Evolutionary conservation across 192 early-diverging fungal genomes (phyloP).

Genomic region (Geranomyces variabilis): DNA sequence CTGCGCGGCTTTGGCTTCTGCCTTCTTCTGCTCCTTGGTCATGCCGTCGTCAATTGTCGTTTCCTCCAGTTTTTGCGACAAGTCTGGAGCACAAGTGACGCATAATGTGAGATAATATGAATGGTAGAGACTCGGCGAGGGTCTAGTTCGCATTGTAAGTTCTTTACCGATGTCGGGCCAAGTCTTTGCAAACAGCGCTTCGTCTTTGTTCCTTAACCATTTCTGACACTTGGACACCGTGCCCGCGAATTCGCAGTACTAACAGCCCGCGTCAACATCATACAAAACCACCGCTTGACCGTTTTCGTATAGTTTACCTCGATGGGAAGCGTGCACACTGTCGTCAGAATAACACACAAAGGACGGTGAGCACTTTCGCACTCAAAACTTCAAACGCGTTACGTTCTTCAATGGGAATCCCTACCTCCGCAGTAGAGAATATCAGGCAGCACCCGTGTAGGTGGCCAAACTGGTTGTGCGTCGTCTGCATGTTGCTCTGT

Average conservation of each 20-base stretch:
- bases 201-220: conserved; percentile 70
- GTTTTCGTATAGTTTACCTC: too few relatives aligned
- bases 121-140: too few relatives aligned
- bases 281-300: not conserved
- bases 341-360: not conserved
- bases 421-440: conserved; percentile 38
- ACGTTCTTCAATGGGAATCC: too few relatives aligned
- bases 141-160: too few relatives aligned
- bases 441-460: conserved; percentile 23
- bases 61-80: conserved; percentile 1
- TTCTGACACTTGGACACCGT: conserved; percentile 79
- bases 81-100: not conserved
- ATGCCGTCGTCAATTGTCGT: conserved; percentile 11
- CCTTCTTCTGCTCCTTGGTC: conserved; percentile 31
- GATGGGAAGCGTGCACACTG: not conserved
- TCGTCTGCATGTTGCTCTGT: conserved; percentile 17
- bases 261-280: not conserved
- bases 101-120: too few relatives aligned
- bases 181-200: conserved; percentile 60
- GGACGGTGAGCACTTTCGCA: conserved; percentile 2
- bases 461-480: conserved; percentile 14
- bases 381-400: too few relatives aligned
- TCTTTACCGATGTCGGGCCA: conserved; percentile 49
- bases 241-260: conserved; percentile 93
- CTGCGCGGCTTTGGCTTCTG: conserved; percentile 71